Percentiles rank a stretch among this genome's conserved stretches.
These are phyloP conservation scores for Zygoascus biomembranicola DNA, from an alignment of 805 yeast species.

Conservation along the genomic window DNA sequence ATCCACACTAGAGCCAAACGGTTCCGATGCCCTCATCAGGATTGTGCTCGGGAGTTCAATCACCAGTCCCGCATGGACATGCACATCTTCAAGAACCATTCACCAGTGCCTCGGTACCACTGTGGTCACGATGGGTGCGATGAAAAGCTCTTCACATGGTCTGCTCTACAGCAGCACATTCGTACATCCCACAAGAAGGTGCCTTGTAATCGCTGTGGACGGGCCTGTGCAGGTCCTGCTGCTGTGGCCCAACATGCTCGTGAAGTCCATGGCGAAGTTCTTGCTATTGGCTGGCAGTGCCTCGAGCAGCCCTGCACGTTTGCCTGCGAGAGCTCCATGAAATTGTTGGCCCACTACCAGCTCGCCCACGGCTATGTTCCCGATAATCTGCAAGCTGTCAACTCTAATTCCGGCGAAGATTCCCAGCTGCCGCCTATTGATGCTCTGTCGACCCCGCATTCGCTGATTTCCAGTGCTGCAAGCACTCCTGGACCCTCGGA, in stretches of 20 bases:
- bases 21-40: constrained; percentile 42
- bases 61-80: constrained; percentile 57
- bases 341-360: constrained; percentile 48
- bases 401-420: background rate
- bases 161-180: constrained; percentile 58
- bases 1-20: constrained; percentile 46
- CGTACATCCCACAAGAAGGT: constrained; percentile 67
- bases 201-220: constrained; percentile 56
- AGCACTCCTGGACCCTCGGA: constrained; percentile 9
- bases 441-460: background rate
- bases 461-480: constrained; percentile 5
- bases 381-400: constrained; percentile 7
- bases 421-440: background rate
- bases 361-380: constrained; percentile 35
- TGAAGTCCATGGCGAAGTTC: constrained; percentile 45
- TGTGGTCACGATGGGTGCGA: constrained; percentile 22
- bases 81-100: constrained; percentile 63
- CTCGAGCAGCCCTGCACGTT: constrained; percentile 35
- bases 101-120: constrained; percentile 23
- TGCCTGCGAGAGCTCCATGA: constrained; percentile 24
- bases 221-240: constrained; percentile 61
- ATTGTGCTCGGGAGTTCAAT: constrained; percentile 56
- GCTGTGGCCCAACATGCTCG: constrained; percentile 70
- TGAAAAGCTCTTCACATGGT: constrained; percentile 18
- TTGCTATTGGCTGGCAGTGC: constrained; percentile 50